A percentile compares a stretch with the other conserved stretches of the same genome.
phyloP scores from a whole-genome alignment of 176 grass and related monocot species.

The Pharus latifolius region DNA sequence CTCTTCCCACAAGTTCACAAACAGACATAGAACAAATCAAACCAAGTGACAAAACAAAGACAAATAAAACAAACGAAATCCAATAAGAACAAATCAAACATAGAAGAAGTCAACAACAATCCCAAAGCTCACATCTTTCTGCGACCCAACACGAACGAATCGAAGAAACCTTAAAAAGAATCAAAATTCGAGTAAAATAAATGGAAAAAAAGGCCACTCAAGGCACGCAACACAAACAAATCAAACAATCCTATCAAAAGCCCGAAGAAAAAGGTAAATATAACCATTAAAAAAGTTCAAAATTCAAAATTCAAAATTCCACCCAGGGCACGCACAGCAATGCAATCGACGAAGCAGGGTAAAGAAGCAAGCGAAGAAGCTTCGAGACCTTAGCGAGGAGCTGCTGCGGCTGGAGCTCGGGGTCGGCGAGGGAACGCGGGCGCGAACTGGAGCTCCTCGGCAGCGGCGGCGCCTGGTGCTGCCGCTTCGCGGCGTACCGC shows the following conservation, averaged over 20 bases:
- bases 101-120: background rate
- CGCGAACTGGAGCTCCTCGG: slow-evolving; percentile 85
- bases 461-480: slow-evolving; percentile 44
- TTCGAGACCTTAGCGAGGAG: slow-evolving; percentile 60
- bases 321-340: slow-evolving; percentile 1
- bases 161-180: background rate
- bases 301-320: slow-evolving; percentile 20
- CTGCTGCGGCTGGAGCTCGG: slow-evolving; percentile 65
- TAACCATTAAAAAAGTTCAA: too few relatives aligned
- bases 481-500: slow-evolving; percentile 44
- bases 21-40: background rate
- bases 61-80: background rate
- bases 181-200: background rate
- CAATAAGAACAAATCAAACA: background rate
- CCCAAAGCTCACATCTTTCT: background rate
- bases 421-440: slow-evolving; percentile 63
- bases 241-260: background rate
- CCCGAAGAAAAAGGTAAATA: background rate
- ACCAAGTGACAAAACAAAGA: background rate
- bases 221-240: background rate
- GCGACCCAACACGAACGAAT: background rate
- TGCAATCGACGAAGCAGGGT: background rate
- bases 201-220: background rate
- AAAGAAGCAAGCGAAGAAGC: background rate
- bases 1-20: background rate